Base-by-base conservation (phyloP, 108 stramenopile species). In the Nitzschia putrida region DNA sequence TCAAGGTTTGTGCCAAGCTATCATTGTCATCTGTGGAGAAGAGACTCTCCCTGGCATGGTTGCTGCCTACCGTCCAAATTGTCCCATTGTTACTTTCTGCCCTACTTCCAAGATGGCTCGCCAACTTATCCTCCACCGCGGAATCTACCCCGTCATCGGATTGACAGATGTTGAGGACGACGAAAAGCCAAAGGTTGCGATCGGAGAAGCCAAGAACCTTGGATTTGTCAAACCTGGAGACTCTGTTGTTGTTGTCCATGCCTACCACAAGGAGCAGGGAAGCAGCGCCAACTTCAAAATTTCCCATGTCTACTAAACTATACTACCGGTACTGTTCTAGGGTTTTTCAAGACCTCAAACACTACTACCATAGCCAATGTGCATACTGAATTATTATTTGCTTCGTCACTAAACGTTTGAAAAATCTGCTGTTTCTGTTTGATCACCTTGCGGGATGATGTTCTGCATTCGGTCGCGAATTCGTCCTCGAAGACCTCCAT, bases 21-120 rank as follows among this genome's bases (percentile, higher is more conserved):
- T 98, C 66, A 65, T 98, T 57, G 96, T 97, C 8, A 69, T 98
- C 61, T 88, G 96, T 16, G 87, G 92, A 63, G 49, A 77, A 16
- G 88, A 85, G 11, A 66, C 65, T 34, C 75, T 93, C 68, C 82
- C 87, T 22, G 73, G 68, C 39, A 41, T 85, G 69, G 76, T 93
- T 24, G 72, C 89, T 11, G 84, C 89, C 2, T 91, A 79, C 56
- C 79, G 91, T 61, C 91, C 91, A 9, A 82, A 83, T 51, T 76
- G 89, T 37, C 91, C 91, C 20, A 88, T 95, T 51, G 60, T 93
- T 59, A 80, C 91, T 42, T 93, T 93, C 66, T 89, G 88, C 64
- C 75, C 88, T 20, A 85, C 53, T 6, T 73, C 77, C 69, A 89
- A 91, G 56, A 75, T 89, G 20, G 95, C 87, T 0, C 84, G 89